phyloP scores from a whole-genome alignment of 345 rosid species.

The Litchi chinensis region DNA sequence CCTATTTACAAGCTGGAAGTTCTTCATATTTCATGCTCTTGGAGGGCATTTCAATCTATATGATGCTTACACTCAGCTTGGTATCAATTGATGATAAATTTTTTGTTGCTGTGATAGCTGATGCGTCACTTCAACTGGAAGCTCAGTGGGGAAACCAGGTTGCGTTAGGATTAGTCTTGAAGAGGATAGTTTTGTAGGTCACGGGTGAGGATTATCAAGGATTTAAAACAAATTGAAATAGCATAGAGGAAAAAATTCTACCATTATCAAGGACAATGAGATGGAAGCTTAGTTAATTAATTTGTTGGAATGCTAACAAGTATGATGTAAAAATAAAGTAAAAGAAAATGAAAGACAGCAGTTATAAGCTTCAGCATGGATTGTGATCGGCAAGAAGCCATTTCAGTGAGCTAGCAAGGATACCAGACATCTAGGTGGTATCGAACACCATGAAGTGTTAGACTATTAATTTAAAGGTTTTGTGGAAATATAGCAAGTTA shows the following conservation, averaged over 20 bases:
- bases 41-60: background rate
- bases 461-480: background rate
- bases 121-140: slow-evolving; percentile 6
- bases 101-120: background rate
- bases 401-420: background rate
- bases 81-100: slow-evolving; percentile 10
- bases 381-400: background rate
- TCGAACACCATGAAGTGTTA: background rate
- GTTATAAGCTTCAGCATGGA: background rate
- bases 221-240: background rate
- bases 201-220: background rate
- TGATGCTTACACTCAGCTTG: background rate
- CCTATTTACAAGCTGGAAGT: background rate
- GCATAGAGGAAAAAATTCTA: background rate
- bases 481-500: background rate
- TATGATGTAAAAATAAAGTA: background rate
- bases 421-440: background rate
- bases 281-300: background rate
- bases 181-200: background rate
- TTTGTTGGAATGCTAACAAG: background rate
- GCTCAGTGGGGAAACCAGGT: slow-evolving; percentile 7
- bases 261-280: background rate
- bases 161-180: background rate
- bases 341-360: background rate
- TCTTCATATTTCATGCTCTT: background rate